Conservation (phyloP, 306 rosid species). For the Arachis hypogaea region DNA sequence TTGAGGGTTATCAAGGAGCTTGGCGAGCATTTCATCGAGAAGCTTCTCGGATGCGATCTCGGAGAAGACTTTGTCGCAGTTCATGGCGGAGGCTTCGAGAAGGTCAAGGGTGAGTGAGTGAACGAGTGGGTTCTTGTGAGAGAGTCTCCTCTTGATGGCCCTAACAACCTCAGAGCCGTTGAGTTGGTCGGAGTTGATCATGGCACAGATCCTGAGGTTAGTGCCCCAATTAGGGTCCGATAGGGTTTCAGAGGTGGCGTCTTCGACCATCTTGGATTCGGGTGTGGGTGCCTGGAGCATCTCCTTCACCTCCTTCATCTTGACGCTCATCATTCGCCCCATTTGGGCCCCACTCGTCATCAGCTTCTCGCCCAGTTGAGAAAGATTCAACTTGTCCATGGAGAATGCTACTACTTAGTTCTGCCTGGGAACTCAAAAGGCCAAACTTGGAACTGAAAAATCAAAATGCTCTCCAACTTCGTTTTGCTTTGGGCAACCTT, state of each 20-base stretch:
- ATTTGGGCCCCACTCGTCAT: slow-evolving; percentile 77
- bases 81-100: slow-evolving; percentile 71
- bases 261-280: slow-evolving; percentile 80
- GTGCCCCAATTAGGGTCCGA: slow-evolving; percentile 77
- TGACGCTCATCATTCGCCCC: slow-evolving; percentile 68
- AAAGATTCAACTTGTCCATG: slow-evolving; percentile 69
- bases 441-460: too few relatives aligned
- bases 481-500: too few relatives aligned
- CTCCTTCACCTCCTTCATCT: slow-evolving; percentile 79
- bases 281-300: slow-evolving; percentile 68
- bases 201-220: slow-evolving; percentile 70
- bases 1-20: slow-evolving; percentile 55
- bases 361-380: slow-evolving; percentile 67
- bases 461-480: too few relatives aligned
- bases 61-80: slow-evolving; percentile 82
- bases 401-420: too few relatives aligned
- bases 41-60: slow-evolving; percentile 84
- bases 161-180: slow-evolving; percentile 67
- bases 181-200: slow-evolving; percentile 64
- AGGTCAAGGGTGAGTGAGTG: slow-evolving; percentile 72
- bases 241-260: slow-evolving; percentile 65
- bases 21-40: slow-evolving; percentile 60
- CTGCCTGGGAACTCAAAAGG: too few relatives aligned
- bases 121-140: slow-evolving; percentile 49
- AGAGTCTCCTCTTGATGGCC: slow-evolving; percentile 65